Evolutionary conservation across 805 yeast species (phyloP).

Genomic region (Deakozyma indianensis): DNA sequence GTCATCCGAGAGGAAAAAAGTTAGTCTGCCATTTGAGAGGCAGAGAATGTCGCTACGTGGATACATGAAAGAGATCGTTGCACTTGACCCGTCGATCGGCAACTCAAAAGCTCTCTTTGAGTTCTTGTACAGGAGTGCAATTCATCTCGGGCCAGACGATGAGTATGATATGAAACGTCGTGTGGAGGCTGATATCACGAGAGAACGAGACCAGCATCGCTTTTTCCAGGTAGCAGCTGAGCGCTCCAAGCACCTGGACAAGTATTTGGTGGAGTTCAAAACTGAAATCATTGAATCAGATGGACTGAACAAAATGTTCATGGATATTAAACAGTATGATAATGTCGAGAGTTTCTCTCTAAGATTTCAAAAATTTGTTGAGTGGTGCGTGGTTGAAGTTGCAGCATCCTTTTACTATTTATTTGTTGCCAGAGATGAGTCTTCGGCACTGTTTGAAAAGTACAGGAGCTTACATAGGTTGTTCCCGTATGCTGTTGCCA

Average conservation of each 20-base stretch:
- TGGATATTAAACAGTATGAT: conserved; percentile 45
- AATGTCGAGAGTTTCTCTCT: conserved; percentile 48
- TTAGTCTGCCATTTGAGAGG: conserved; percentile 50
- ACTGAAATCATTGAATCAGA: conserved; percentile 33
- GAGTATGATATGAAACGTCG: conserved; percentile 43
- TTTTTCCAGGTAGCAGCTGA: conserved; percentile 59
- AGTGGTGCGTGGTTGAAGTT: conserved; percentile 70
- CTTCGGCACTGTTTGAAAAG: conserved; percentile 62
- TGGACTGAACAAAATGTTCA: conserved; percentile 48
- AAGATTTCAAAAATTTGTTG: conserved; percentile 52
- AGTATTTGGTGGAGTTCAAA: conserved; percentile 47
- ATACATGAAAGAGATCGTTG: conserved; percentile 41
- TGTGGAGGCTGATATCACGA: conserved; percentile 42
- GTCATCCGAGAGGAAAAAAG: conserved; percentile 11
- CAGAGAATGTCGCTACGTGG: conserved; percentile 67
- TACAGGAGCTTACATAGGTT: conserved; percentile 55
- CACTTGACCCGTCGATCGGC: conserved; percentile 38
- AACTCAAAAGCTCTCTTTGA: conserved; percentile 35
- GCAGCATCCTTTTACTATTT: conserved; percentile 75
- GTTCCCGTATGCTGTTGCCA: conserved; percentile 69
- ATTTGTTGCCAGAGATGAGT: conserved; percentile 67
- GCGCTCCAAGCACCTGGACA: conserved; percentile 39
- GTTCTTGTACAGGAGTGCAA: conserved; percentile 33
- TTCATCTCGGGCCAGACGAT: conserved; percentile 28
- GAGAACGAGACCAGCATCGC: conserved; percentile 47